Evolutionary conservation across 1,284 basidiomycete species (phyloP), one percentile per base, ranked within the genome.

Genomic region (Papiliotrema nemorosa): DNA sequence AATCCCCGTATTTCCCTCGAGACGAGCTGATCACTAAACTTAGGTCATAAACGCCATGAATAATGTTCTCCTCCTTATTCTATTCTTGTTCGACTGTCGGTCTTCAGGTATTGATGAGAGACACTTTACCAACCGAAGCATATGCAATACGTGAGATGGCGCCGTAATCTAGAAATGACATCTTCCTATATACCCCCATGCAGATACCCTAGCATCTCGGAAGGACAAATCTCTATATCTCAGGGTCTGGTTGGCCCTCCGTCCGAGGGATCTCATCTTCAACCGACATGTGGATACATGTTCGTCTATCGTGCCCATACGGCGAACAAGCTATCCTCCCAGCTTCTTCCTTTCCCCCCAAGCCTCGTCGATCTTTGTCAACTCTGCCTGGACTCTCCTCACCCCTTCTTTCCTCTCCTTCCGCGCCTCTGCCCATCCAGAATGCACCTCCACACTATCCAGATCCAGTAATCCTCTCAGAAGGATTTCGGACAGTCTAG

Each of bases 381-480:
- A 60, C 47, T 70, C 66, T n/a, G 55, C 65, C 59, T 79, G 78
- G 13, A 78, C 72, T 22, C 55, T 58, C 58, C 58, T 70, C 6
- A 79, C 77, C 0, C 73, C 76, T 26, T 74, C 70, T 58, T 79
- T 79, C 48, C 78, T 63, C 56, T 73, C 75, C 53, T 65, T 60
- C 45, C 78, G 66, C 24, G 77, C 77, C n/a, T 72, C 62, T 5
- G 54, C 58, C 69, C 75, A 78, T 29, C 59, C 66, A 12, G 53
- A 53, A 3, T 72, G 74, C 27, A 78, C 73, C 43, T 77, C 72
- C 38, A 78, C 67, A 29, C 72, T 70, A 60, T 79, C 78, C 34
- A 79, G 58, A 54, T 76, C 74, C 43, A 79, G 59, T 44, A 79
- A 50, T 2, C 69, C 72, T 49, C 76, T 74, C n/a, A 79, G 56